Conservation (phyloP, 1,139 yeast genomes). For the Blastobotrys capitulatus region DNA sequence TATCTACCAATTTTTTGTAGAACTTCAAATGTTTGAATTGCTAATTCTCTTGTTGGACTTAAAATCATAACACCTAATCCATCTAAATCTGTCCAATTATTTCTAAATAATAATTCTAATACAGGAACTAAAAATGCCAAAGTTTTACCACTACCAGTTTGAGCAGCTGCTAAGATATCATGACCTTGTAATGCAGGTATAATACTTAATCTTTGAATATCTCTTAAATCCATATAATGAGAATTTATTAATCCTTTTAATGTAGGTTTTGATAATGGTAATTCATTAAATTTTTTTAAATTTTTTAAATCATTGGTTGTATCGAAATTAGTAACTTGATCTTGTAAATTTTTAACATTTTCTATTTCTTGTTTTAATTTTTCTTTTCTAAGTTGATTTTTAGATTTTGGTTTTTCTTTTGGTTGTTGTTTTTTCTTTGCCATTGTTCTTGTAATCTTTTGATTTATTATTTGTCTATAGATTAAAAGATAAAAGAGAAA, state of each 20-base stretch:
- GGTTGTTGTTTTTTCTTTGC: neutral
- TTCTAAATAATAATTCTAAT: constrained; percentile 63
- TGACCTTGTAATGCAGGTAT: constrained; percentile 72
- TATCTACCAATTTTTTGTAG: constrained; percentile 75
- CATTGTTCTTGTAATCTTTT: neutral
- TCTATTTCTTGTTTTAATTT: constrained; percentile 18
- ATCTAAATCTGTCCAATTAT: constrained; percentile 79
- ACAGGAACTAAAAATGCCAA: constrained; percentile 88
- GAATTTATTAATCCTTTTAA: constrained; percentile 65
- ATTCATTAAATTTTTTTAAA: constrained; percentile 39
- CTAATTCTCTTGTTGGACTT: constrained; percentile 91
- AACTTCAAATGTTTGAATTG: constrained; percentile 91
- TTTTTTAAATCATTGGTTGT: constrained; percentile 15
- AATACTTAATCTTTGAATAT: constrained; percentile 76
- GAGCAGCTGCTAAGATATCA: constrained; percentile 89
- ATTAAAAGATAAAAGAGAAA: neutral
- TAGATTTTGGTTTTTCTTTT: constrained; percentile 11
- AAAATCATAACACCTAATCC: constrained; percentile 91
- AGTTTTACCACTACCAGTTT: constrained; percentile 96
- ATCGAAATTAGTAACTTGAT: constrained; percentile 21
- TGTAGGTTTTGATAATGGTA: constrained; percentile 69
- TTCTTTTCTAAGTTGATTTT: constrained; percentile 10
- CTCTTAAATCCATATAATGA: constrained; percentile 69
- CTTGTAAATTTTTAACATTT: constrained; percentile 29
- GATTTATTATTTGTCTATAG: neutral